These are phyloP conservation scores for Peronosclerospora sorghi DNA, from an alignment of 352 stramenopile species.

Conservation along the genomic window DNA sequence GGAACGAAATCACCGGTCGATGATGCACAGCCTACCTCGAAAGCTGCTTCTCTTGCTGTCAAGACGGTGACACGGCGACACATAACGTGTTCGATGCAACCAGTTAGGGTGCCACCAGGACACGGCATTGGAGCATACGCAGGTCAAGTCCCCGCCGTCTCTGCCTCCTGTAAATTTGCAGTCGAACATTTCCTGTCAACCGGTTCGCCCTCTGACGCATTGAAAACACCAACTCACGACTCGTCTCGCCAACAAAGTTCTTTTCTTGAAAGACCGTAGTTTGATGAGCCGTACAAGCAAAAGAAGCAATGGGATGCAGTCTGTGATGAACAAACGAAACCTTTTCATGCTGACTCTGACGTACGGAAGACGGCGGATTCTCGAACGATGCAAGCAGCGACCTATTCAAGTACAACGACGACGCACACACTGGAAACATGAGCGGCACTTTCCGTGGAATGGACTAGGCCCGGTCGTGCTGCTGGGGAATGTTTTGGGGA, in stretches of 20 bases:
- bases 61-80: not conserved
- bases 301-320: slow-evolving; percentile 11
- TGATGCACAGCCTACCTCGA: slow-evolving; percentile 1
- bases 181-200: slow-evolving; percentile 2
- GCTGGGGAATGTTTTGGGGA: slow-evolving; percentile 59
- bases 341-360: not conserved
- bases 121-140: slow-evolving; percentile 2
- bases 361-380: not conserved
- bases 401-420: slow-evolving; percentile 1
- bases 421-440: slow-evolving; percentile 3
- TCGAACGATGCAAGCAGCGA: not conserved
- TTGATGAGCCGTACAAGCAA: slow-evolving; percentile 3
- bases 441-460: slow-evolving; percentile 14
- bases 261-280: not conserved
- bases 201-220: not conserved
- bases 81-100: slow-evolving; percentile 6
- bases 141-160: not conserved
- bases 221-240: slow-evolving; percentile 5
- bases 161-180: not conserved
- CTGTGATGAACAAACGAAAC: slow-evolving; percentile 8
- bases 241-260: not conserved
- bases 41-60: not conserved
- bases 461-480: slow-evolving; percentile 19
- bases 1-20: slow-evolving; percentile 3
- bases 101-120: slow-evolving; percentile 3